Conservation (phyloP, 2,329 filamentous ascomycete species). For the Penicillium griseofulvum region DNA sequence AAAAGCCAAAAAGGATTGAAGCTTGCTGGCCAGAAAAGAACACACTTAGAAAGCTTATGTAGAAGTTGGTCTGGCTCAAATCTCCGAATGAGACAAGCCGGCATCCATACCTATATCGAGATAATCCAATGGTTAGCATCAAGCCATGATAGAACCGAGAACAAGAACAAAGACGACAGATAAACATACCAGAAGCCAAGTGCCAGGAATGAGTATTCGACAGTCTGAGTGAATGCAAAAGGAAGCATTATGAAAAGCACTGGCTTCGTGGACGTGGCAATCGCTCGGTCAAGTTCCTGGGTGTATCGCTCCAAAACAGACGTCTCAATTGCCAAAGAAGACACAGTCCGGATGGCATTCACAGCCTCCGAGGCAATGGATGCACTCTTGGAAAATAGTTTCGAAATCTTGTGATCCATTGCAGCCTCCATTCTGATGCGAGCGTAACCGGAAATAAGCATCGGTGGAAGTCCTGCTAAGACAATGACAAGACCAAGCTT, state of each 20-base stretch:
- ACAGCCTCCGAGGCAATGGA: constrained; percentile 48
- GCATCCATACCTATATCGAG: constrained; percentile 54
- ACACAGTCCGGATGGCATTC: constrained; percentile 48
- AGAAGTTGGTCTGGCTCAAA: constrained; percentile 35
- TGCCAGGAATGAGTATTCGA: constrained; percentile 28
- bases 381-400: constrained; percentile 43
- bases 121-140: constrained; percentile 18
- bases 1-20: constrained; percentile 27
- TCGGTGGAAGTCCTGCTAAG: constrained; percentile 47
- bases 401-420: constrained; percentile 18
- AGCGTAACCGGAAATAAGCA: constrained; percentile 48
- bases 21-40: constrained; percentile 37
- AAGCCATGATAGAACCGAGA: neutral
- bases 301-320: constrained; percentile 34
- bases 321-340: constrained; percentile 48
- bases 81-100: constrained; percentile 54
- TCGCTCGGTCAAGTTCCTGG: constrained; percentile 17
- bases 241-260: constrained; percentile 28
- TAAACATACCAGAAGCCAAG: constrained; percentile 27
- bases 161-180: neutral
- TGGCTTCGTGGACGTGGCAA: constrained; percentile 20
- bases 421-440: constrained; percentile 48
- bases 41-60: constrained; percentile 46
- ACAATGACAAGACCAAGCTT: constrained; percentile 52
- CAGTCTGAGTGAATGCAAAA: constrained; percentile 28